These are phyloP conservation scores for Nakazawaea ernobii DNA, from an alignment of 805 yeast genomes.

Conservation along the genomic window DNA sequence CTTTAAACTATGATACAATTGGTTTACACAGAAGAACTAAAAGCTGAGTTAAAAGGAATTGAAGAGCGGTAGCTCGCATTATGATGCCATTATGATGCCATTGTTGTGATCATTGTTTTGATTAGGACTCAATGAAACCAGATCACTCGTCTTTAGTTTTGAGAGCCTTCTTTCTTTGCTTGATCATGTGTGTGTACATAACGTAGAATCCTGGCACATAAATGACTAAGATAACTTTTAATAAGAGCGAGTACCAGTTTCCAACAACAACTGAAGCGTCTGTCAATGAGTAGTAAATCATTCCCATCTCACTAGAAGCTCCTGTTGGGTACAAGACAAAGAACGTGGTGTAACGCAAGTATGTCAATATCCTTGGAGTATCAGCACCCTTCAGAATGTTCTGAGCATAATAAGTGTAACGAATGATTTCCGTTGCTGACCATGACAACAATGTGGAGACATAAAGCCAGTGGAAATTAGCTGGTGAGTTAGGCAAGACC, in stretches of 20 bases:
- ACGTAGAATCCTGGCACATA: slow-evolving; percentile 87
- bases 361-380: slow-evolving; percentile 55
- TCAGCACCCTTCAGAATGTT: slow-evolving; percentile 43
- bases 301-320: slow-evolving; percentile 74
- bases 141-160: slow-evolving; percentile 25
- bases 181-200: slow-evolving; percentile 81
- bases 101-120: not conserved
- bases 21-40: too few species aligned
- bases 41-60: too few species aligned
- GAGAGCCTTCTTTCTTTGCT: slow-evolving; percentile 77
- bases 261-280: slow-evolving; percentile 56
- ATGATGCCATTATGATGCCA: not conserved
- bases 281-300: slow-evolving; percentile 66
- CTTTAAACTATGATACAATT: too few species aligned
- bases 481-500: slow-evolving; percentile 67
- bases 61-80: too few species aligned
- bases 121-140: not conserved
- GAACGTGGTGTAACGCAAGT: slow-evolving; percentile 81
- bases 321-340: slow-evolving; percentile 85
- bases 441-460: slow-evolving; percentile 72
- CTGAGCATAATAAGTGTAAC: slow-evolving; percentile 84
- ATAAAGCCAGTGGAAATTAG: slow-evolving; percentile 53
- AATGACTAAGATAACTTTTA: slow-evolving; percentile 52
- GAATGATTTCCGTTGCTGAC: slow-evolving; percentile 89
- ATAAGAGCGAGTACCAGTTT: slow-evolving; percentile 43